Conservation (phyloP, 2,329 filamentous ascomycete species). For the Amauroascus verrucosus region DNA sequence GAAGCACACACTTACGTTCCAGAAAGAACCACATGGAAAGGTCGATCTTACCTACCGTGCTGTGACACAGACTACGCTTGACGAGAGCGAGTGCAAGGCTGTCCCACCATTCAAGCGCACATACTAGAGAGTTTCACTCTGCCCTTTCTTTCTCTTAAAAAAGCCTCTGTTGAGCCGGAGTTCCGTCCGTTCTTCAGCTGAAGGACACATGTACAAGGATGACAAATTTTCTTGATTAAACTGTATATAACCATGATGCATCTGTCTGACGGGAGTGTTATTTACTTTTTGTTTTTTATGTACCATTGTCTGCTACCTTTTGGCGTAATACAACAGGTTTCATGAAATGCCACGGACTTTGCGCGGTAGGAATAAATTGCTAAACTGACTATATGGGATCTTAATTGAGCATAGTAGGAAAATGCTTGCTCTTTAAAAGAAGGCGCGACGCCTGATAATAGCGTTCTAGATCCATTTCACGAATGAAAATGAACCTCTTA, state of each 20-base stretch:
- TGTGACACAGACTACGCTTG: conserved; percentile 73
- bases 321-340: not conserved
- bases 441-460: too few relatives aligned
- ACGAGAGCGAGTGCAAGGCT: conserved; percentile 91
- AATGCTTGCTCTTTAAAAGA: too few relatives aligned
- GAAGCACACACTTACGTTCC: conserved; percentile 97
- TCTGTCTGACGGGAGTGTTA: conserved; percentile 8
- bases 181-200: conserved; percentile 5
- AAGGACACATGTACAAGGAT: conserved; percentile 7
- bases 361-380: not conserved
- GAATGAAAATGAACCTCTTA: too few relatives aligned
- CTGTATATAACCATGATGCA: conserved; percentile 13
- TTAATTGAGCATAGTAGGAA: too few relatives aligned
- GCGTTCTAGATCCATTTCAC: too few relatives aligned
- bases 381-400: too few relatives aligned
- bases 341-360: not conserved
- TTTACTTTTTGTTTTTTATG: not conserved
- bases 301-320: conserved; percentile 1
- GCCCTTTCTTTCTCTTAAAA: not conserved
- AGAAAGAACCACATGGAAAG: conserved; percentile 82
- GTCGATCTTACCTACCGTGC: conserved; percentile 77
- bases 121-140: conserved; percentile 31
- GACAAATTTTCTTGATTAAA: conserved; percentile 7
- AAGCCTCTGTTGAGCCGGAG: conserved; percentile 7
- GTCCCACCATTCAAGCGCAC: conserved; percentile 85